Evolutionary conservation across 2,329 filamentous ascomycete genomes (phyloP).

Genomic region (Tolypocladium cylindrosporum): DNA sequence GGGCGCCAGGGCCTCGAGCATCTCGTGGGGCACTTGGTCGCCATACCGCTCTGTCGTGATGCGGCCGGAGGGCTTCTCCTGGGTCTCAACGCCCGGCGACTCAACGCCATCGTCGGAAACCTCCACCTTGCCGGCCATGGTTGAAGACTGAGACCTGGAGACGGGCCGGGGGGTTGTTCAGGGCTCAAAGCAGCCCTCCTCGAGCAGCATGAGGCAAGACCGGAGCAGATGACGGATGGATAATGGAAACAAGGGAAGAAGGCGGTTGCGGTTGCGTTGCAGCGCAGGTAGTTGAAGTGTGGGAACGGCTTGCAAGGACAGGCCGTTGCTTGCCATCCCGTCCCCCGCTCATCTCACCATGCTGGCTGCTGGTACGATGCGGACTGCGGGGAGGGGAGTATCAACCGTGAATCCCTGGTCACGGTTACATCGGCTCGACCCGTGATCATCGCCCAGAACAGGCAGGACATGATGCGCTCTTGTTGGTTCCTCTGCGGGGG

Average conservation of each 20-base stretch:
- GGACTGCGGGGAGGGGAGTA: neutral
- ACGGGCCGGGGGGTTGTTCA: neutral
- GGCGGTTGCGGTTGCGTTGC: neutral
- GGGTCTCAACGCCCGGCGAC: neutral
- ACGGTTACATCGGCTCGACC: conserved; percentile 1
- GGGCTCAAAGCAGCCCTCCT: neutral
- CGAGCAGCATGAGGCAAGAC: neutral
- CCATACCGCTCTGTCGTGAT: conserved; percentile 8
- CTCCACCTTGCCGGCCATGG: neutral
- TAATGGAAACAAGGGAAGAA: neutral
- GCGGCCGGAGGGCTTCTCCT: conserved; percentile 1
- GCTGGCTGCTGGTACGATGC: neutral
- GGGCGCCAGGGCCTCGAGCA: conserved; percentile 29
- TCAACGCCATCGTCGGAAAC: neutral
- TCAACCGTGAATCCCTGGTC: neutral
- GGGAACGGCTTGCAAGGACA: neutral
- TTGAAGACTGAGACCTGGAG: neutral
- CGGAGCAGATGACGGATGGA: neutral
- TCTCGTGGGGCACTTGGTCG: conserved; percentile 27
- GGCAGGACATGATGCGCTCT: neutral
- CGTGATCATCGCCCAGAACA: neutral
- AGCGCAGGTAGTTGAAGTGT: neutral
- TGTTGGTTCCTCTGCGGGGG: neutral
- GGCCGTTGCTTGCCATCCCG: neutral
- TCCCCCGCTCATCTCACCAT: neutral